phyloP scores from a whole-genome alignment of 345 rosid species.

The Salix brachista region DNA sequence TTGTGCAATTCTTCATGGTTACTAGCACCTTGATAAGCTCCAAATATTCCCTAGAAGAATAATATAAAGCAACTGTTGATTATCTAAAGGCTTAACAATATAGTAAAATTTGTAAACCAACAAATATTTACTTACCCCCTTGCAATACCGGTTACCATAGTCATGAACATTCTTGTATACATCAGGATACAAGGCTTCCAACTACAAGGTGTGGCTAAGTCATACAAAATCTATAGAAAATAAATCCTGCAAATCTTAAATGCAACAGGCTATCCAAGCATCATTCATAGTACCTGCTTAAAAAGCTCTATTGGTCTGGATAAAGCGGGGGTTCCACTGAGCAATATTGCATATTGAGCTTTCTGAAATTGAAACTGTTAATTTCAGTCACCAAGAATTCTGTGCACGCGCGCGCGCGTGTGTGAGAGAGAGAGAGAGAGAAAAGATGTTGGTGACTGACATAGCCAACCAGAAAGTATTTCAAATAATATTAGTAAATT shows the following conservation, averaged over 20 bases:
- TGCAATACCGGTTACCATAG: slow-evolving; percentile 86
- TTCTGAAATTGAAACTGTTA: slow-evolving; percentile 49
- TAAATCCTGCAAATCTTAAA: slow-evolving; percentile 9
- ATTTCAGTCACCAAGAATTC: neutral
- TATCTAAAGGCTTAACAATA: neutral
- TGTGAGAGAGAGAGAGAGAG: neutral
- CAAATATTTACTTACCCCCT: slow-evolving; percentile 55
- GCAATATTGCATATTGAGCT: slow-evolving; percentile 76
- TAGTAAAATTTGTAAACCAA: neutral
- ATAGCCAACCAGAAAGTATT: neutral
- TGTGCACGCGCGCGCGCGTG: neutral
- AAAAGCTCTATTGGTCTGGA: slow-evolving; percentile 92
- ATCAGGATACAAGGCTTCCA: slow-evolving; percentile 87
- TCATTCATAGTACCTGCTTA: slow-evolving; percentile 62
- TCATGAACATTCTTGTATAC: slow-evolving; percentile 79
- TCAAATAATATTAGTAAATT: too few relatives aligned
- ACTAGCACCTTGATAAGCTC: slow-evolving; percentile 86
- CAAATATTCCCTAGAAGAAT: slow-evolving; percentile 65
- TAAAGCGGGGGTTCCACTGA: slow-evolving; percentile 97
- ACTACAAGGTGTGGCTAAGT: slow-evolving; percentile 36
- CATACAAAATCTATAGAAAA: slow-evolving; percentile 12
- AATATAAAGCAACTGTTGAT: slow-evolving; percentile 1
- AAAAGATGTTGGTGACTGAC: neutral
- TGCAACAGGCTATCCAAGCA: slow-evolving; percentile 3
- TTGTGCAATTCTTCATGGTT: slow-evolving; percentile 97